phyloP scores from a whole-genome alignment of 2,329 filamentous ascomycete genomes.

The Pseudopithomyces chartarum region DNA sequence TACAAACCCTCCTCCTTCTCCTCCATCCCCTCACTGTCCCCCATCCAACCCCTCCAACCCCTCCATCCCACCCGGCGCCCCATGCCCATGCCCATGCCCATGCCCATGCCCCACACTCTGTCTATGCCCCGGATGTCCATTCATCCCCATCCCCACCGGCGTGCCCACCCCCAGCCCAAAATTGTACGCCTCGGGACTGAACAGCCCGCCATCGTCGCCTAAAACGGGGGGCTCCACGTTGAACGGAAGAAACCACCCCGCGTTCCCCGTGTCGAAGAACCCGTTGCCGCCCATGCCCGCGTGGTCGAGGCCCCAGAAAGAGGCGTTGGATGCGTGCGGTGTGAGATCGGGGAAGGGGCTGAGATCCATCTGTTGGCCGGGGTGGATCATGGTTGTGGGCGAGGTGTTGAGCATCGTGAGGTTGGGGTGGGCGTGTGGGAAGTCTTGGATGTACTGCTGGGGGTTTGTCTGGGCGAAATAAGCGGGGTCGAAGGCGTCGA shows the following conservation, averaged over 20 bases:
- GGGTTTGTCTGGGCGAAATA: slow-evolving; percentile 34
- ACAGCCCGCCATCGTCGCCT: slow-evolving; percentile 44
- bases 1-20: background rate
- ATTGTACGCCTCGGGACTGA: slow-evolving; percentile 25
- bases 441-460: slow-evolving; percentile 53
- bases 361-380: slow-evolving; percentile 39
- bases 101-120: slow-evolving; percentile 5
- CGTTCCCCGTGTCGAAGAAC: slow-evolving; percentile 58
- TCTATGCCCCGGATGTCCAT: slow-evolving; percentile 10
- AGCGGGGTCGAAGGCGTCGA: slow-evolving; percentile 29
- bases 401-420: slow-evolving; percentile 47
- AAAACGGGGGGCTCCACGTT: slow-evolving; percentile 75
- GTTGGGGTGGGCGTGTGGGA: slow-evolving; percentile 50
- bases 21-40: background rate
- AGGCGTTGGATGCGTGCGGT: slow-evolving; percentile 33
- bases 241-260: slow-evolving; percentile 87
- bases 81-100: background rate
- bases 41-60: slow-evolving; percentile 6
- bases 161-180: slow-evolving; percentile 27
- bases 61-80: slow-evolving; percentile 1
- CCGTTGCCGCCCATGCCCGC: slow-evolving; percentile 29
- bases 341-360: slow-evolving; percentile 41
- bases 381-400: slow-evolving; percentile 32
- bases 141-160: slow-evolving; percentile 24
- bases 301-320: slow-evolving; percentile 42